Percentiles rank a stretch among this genome's conserved stretches.
These are phyloP conservation scores for Xylaria curta DNA, from an alignment of 495 filamentous ascomycete species.

Conservation along the genomic window DNA sequence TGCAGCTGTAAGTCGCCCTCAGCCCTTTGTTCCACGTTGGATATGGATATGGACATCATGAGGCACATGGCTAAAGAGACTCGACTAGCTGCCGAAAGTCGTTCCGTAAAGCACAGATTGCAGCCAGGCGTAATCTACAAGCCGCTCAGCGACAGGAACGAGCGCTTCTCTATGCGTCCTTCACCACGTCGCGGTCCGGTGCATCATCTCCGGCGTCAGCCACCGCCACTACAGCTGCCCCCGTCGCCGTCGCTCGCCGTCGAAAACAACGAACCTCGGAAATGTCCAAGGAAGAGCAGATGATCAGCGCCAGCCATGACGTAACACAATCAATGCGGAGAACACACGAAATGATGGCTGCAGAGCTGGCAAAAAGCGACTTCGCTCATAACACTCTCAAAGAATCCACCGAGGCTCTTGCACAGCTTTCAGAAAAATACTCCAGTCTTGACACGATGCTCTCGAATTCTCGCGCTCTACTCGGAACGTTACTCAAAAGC, in stretches of 20 bases:
- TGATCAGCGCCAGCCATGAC: conserved; percentile 75
- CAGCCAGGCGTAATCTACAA: conserved; percentile 78
- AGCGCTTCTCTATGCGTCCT: conserved; percentile 74
- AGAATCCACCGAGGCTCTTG: conserved; percentile 80
- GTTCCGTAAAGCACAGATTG: conserved; percentile 85
- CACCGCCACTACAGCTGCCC: conserved; percentile 28
- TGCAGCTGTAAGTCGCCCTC: conserved; percentile 62
- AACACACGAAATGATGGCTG: conserved; percentile 82
- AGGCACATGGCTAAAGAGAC: not conserved
- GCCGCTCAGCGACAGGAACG: conserved; percentile 76
- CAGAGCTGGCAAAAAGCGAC: conserved; percentile 79
- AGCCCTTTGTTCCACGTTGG: conserved; percentile 26
- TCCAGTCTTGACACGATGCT: conserved; percentile 77
- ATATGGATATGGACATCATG: not conserved
- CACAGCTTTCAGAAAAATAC: conserved; percentile 79
- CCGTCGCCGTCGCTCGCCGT: conserved; percentile 25
- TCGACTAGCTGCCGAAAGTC: conserved; percentile 66
- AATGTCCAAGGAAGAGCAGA: conserved; percentile 65
- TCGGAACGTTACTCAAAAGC: conserved; percentile 78
- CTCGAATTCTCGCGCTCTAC: conserved; percentile 71
- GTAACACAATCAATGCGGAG: conserved; percentile 84
- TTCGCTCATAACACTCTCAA: conserved; percentile 89
- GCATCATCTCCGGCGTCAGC: conserved; percentile 39
- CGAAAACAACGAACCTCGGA: conserved; percentile 29
- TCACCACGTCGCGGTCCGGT: conserved; percentile 48